These are phyloP conservation scores for peach (Prunus persica) DNA, from an alignment of 306 rosid species.

Conservation along the genomic window Prunus_persica_NCBIv2 NC_034009.1:27425501-27426000, in stretches of 20 bases:
- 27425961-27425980: background rate
- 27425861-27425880: background rate
- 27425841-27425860: background rate
- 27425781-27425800: slow-evolving; percentile 42
- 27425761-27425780: slow-evolving; percentile 44
- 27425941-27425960: background rate
- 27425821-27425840: background rate
- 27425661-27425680: slow-evolving; percentile 35
- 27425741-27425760: slow-evolving; percentile 48
- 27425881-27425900: background rate
- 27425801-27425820: slow-evolving; percentile 41
- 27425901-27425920: slow-evolving; percentile 37
- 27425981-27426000: background rate
- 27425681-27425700: slow-evolving; percentile 34
- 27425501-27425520: background rate
- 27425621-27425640: slow-evolving; percentile 42
- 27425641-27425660: slow-evolving; percentile 45
- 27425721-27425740: slow-evolving; percentile 50
- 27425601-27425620: slow-evolving; percentile 37
- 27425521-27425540: background rate
- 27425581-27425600: slow-evolving; percentile 40
- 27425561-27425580: background rate
- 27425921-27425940: slow-evolving; percentile 36
- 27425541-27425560: background rate
- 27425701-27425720: slow-evolving; percentile 39